Percentiles rank a stretch among this genome's conserved stretches.
phyloP scores from a whole-genome alignment of 2,329 filamentous ascomycete genomes.

The Fusarium xylarioides region DNA sequence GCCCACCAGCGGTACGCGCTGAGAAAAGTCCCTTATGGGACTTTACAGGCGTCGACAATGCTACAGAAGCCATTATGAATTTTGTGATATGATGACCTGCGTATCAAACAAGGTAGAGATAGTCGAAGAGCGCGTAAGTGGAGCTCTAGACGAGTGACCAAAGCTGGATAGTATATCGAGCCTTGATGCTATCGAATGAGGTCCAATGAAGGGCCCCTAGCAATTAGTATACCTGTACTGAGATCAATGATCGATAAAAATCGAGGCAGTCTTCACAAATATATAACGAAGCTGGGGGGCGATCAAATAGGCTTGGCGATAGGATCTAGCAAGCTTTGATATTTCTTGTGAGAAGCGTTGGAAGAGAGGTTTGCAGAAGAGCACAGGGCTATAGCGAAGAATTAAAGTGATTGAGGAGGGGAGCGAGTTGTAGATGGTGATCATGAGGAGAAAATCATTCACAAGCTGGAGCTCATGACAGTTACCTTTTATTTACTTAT shows the following conservation, averaged over 20 bases:
- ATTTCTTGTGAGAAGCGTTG: constrained; percentile 41
- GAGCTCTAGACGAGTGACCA: constrained; percentile 56
- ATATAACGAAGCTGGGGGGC: constrained; percentile 54
- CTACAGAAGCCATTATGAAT: constrained; percentile 78
- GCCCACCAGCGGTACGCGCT: constrained; percentile 90
- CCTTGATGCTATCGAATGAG: constrained; percentile 57
- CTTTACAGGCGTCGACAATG: constrained; percentile 91
- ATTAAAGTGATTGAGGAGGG: constrained; percentile 8
- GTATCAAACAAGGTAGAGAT: constrained; percentile 13
- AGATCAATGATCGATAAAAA: constrained; percentile 58
- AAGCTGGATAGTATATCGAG: constrained; percentile 53
- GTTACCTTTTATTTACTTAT: constrained; percentile 58
- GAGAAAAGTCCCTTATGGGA: constrained; percentile 94
- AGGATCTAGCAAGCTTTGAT: constrained; percentile 58
- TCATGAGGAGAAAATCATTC: constrained; percentile 38
- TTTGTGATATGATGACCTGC: constrained; percentile 23
- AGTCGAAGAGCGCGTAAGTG: constrained; percentile 33
- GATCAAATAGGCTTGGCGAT: constrained; percentile 59
- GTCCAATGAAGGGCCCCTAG: constrained; percentile 67
- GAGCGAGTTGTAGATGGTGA: constrained; percentile 35
- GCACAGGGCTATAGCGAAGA: constrained; percentile 27
- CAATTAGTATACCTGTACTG: constrained; percentile 56
- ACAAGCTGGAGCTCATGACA: constrained; percentile 28
- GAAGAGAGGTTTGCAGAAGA: constrained; percentile 39
- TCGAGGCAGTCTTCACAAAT: constrained; percentile 56